Conservation (phyloP, 371 early-diverging fungal genomes). For the Phascolomyces articulosus region DNA sequence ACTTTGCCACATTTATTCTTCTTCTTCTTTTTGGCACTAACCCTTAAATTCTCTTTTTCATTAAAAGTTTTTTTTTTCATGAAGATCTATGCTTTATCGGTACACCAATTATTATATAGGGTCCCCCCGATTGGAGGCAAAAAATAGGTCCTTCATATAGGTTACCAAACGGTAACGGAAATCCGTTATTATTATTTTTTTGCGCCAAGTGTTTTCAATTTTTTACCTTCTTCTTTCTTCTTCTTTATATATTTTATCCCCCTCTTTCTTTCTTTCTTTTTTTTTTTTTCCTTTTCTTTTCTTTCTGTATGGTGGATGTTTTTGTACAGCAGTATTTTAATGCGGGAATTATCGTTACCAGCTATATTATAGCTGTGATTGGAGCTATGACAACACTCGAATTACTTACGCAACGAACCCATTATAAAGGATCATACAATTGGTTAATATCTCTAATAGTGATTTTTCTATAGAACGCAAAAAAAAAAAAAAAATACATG, state of each 20-base stretch:
- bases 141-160: no score
- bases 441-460: conserved; percentile 21
- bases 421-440: conserved; percentile 16
- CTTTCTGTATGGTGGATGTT: neutral
- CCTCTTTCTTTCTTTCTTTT: neutral
- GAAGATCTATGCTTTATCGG: conserved; percentile 1
- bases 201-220: no score
- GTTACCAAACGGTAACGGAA: no score
- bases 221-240: no score
- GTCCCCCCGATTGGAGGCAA: neutral
- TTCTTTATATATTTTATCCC: no score
- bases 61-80: neutral
- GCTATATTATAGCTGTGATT: conserved; percentile 15
- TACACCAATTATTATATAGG: neutral
- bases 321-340: conserved; percentile 11
- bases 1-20: neutral
- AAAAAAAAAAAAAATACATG: no score
- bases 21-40: neutral
- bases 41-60: neutral
- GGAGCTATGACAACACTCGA: conserved; percentile 20
- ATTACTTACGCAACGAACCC: conserved; percentile 16
- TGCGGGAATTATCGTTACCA: conserved; percentile 19
- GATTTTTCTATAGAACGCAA: no score
- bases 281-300: conserved; percentile 3
- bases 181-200: no score